A percentile compares a stretch with the other conserved stretches of the same genome.
Evolutionary conservation across 345 rosid species (phyloP).

Genomic region (Excoecaria agallocha): DNA sequence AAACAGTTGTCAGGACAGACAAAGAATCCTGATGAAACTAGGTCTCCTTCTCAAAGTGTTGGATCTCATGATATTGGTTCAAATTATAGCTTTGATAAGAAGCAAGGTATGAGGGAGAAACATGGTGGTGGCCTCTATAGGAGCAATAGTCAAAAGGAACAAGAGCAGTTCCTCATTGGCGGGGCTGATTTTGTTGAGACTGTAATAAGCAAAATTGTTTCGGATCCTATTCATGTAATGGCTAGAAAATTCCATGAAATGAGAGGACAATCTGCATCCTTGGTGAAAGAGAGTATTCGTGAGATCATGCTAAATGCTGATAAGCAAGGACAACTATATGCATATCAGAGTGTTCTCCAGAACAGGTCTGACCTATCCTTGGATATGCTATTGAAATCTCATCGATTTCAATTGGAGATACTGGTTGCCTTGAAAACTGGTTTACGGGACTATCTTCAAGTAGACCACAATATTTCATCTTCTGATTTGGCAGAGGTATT

Average conservation of each 20-base stretch:
- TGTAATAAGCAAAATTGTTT: slow-evolving; percentile 56
- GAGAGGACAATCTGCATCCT: slow-evolving; percentile 54
- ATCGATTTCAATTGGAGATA: slow-evolving; percentile 79
- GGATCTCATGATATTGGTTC: slow-evolving; percentile 69
- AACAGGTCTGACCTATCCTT: slow-evolving; percentile 60
- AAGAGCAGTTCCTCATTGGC: slow-evolving; percentile 44
- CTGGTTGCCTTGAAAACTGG: slow-evolving; percentile 80
- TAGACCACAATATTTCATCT: slow-evolving; percentile 46
- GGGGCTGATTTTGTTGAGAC: slow-evolving; percentile 76
- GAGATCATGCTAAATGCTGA: slow-evolving; percentile 66
- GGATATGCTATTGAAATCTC: slow-evolving; percentile 57
- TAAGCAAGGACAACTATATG: slow-evolving; percentile 50
- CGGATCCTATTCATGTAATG: slow-evolving; percentile 71
- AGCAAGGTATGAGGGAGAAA: slow-evolving; percentile 49
- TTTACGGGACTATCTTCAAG: slow-evolving; percentile 61
- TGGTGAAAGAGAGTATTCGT: slow-evolving; percentile 70
- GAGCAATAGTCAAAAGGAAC: slow-evolving; percentile 61
- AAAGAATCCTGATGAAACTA: slow-evolving; percentile 43
- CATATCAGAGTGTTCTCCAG: slow-evolving; percentile 55
- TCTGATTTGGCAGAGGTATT: slow-evolving; percentile 86
- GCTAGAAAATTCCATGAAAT: slow-evolving; percentile 76
- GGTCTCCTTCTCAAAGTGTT: slow-evolving; percentile 61
- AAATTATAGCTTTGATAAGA: slow-evolving; percentile 59
- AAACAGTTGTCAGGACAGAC: slow-evolving; percentile 39
- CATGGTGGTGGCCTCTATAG: slow-evolving; percentile 55